Conservation (phyloP, 768 basidiomycete genomes). For the Chalciporus sphaerocephalus region DNA sequence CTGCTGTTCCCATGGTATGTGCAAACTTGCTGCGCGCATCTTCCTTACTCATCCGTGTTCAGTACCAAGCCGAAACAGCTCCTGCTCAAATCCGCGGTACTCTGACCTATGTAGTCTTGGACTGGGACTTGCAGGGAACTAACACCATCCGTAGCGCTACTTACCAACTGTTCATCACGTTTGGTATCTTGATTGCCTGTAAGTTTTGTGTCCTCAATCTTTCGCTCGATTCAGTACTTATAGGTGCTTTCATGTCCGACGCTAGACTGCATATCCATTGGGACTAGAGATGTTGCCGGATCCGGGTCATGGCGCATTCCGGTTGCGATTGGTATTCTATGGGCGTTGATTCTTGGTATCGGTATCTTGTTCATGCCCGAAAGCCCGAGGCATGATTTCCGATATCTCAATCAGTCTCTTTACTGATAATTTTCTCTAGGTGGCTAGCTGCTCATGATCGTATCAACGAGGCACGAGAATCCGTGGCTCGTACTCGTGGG, state of each 20-base stretch:
- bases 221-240: neutral
- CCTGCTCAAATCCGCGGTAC: constrained; percentile 70
- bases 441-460: constrained; percentile 54
- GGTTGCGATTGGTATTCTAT: constrained; percentile 57
- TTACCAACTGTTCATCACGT: constrained; percentile 63
- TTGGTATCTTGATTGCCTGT: constrained; percentile 68
- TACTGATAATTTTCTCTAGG: constrained; percentile 22
- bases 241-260: neutral
- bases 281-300: constrained; percentile 46
- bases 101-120: constrained; percentile 36
- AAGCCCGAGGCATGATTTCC: constrained; percentile 43
- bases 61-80: constrained; percentile 71
- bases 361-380: constrained; percentile 73
- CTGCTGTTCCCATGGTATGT: constrained; percentile 59
- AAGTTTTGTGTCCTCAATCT: constrained; percentile 14
- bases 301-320: constrained; percentile 59
- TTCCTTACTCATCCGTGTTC: constrained; percentile 5
- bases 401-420: neutral
- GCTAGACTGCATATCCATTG: constrained; percentile 62
- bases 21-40: neutral
- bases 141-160: constrained; percentile 33
- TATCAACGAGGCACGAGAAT: constrained; percentile 44
- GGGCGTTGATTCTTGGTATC: constrained; percentile 55
- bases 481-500: constrained; percentile 49
- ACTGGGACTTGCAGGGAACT: neutral